A percentile compares a stretch with the other conserved stretches of the same genome.
Evolutionary conservation across 441 rosid species (phyloP).

Genomic region (Brassica hybrid): DNA sequence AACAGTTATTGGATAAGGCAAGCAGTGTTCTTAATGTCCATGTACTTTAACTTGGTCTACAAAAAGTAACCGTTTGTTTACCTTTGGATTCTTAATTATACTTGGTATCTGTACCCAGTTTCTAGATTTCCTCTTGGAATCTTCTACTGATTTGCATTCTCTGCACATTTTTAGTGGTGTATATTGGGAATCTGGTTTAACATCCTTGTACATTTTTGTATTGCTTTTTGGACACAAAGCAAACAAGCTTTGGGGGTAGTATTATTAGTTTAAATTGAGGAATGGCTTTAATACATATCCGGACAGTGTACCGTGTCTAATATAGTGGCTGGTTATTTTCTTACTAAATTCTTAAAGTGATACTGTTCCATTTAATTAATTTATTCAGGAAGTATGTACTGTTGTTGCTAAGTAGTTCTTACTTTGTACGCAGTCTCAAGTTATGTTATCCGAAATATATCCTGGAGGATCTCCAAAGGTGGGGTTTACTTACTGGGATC

Average conservation of each 20-base stretch:
- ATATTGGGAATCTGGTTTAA: conserved; percentile 20
- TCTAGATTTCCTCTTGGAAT: conserved; percentile 4
- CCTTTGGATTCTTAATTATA: conserved; percentile 15
- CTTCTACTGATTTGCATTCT: conserved; percentile 13
- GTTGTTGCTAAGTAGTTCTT: conserved; percentile 24
- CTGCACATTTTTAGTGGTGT: conserved; percentile 17
- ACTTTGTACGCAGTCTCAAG: conserved; percentile 72
- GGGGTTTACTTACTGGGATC: conserved; percentile 94
- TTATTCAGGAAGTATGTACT: conserved; percentile 18
- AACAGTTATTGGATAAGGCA: conserved; percentile 92
- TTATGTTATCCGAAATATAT: conserved; percentile 92
- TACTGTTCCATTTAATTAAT: conserved; percentile 8
- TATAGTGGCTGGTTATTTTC: conserved; percentile 15
- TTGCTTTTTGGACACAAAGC: conserved; percentile 17
- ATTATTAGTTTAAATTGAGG: background rate
- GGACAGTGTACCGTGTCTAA: background rate
- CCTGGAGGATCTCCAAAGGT: conserved; percentile 97
- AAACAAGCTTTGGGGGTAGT: conserved; percentile 16
- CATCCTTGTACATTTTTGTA: conserved; percentile 6
- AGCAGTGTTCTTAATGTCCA: conserved; percentile 36
- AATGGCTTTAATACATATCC: background rate
- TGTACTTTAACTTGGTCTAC: conserved; percentile 29
- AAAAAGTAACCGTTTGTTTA: conserved; percentile 3
- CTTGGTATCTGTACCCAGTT: conserved; percentile 21
- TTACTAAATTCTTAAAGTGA: background rate